phyloP scores from a whole-genome alignment of 177 flowering plant genomes.

The Vitis hybrid region DNA sequence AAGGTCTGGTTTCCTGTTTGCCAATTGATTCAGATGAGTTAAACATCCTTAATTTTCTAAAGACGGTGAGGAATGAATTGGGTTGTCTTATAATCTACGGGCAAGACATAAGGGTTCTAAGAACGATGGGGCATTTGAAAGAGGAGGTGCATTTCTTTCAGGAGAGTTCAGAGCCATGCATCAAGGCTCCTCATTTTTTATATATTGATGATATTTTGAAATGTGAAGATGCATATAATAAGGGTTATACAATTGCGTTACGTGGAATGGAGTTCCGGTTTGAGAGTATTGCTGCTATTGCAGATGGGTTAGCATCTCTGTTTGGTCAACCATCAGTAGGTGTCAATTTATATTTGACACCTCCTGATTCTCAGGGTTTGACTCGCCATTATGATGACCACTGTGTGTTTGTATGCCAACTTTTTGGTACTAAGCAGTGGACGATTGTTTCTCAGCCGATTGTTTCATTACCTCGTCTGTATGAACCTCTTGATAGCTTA shows the following conservation, averaged over 20 bases:
- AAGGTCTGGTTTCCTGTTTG: slow-evolving; percentile 54
- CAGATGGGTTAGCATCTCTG: slow-evolving; percentile 55
- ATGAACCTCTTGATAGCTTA: slow-evolving; percentile 38
- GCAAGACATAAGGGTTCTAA: slow-evolving; percentile 70
- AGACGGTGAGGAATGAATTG: slow-evolving; percentile 45
- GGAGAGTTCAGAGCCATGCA: slow-evolving; percentile 11
- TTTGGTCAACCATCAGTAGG: slow-evolving; percentile 88
- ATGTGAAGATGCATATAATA: slow-evolving; percentile 53
- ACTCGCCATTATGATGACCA: slow-evolving; percentile 79
- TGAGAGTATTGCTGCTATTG: slow-evolving; percentile 51
- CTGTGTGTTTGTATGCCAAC: slow-evolving; percentile 80
- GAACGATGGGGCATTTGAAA: slow-evolving; percentile 31
- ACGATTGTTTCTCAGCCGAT: slow-evolving; percentile 33
- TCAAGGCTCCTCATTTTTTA: slow-evolving; percentile 21
- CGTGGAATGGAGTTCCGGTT: slow-evolving; percentile 81
- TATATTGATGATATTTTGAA: slow-evolving; percentile 28
- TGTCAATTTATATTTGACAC: slow-evolving; percentile 74
- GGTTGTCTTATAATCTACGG: slow-evolving; percentile 56
- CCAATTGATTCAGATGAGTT: slow-evolving; percentile 71
- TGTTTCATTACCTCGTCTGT: slow-evolving; percentile 62
- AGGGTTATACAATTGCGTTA: slow-evolving; percentile 72
- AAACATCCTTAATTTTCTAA: slow-evolving; percentile 48
- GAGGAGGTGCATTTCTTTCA: slow-evolving; percentile 54
- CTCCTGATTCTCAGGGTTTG: slow-evolving; percentile 76
- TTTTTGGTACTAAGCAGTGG: slow-evolving; percentile 67